Conservation (phyloP, 768 basidiomycete genomes). For the Inosperma sp. region DNA sequence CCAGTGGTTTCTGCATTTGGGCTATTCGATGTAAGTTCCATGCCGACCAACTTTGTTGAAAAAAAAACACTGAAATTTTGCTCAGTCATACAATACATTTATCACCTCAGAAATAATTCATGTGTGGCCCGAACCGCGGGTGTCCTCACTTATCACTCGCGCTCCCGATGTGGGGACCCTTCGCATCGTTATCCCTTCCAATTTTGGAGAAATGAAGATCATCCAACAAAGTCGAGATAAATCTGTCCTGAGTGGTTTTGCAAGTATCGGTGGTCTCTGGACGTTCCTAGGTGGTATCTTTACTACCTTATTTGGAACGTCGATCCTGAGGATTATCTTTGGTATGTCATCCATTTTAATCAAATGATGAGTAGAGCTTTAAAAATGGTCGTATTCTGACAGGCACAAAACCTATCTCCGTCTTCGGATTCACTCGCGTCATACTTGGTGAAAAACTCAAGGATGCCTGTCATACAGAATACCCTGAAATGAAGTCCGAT, state of each 20-base stretch:
- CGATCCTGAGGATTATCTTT: conserved; percentile 16
- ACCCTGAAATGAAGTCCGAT: conserved; percentile 6
- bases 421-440: conserved; percentile 7
- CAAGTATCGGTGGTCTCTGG: conserved; percentile 24
- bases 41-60: not conserved
- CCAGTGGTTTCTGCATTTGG: not conserved
- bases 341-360: conserved; percentile 7
- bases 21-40: not conserved
- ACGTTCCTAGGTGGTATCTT: conserved; percentile 21
- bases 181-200: conserved; percentile 9
- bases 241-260: conserved; percentile 18
- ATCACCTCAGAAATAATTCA: conserved; percentile 8
- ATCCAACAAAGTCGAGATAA: conserved; percentile 17
- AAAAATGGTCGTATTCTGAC: no score
- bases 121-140: conserved; percentile 16
- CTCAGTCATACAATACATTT: conserved; percentile 15
- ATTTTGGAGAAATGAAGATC: conserved; percentile 14
- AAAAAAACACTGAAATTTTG: not conserved
- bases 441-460: conserved; percentile 1
- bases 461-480: not conserved
- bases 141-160: conserved; percentile 5
- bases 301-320: conserved; percentile 18
- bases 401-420: conserved; percentile 8
- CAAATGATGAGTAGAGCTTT: not conserved
- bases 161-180: conserved; percentile 13